Conservation (phyloP, 805 yeast genomes). For the Yamadazyma scolyti region DNA sequence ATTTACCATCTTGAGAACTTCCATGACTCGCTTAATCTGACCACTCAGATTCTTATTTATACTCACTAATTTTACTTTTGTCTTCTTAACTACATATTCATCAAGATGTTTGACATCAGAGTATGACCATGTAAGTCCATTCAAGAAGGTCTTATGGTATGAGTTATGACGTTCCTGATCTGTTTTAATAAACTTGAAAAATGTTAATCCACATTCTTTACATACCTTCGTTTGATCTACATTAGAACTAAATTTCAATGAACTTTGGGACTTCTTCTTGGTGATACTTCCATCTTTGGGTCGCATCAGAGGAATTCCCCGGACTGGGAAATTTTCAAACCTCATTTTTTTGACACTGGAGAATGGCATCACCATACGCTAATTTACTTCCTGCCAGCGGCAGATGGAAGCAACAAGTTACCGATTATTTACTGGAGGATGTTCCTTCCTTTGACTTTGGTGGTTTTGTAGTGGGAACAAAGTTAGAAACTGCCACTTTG, state of each 20-base stretch:
- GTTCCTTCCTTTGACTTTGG: conserved; percentile 94
- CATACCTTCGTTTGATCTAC: conserved; percentile 30
- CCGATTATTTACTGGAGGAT: conserved; percentile 78
- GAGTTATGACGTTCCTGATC: conserved; percentile 48
- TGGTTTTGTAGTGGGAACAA: conserved; percentile 89
- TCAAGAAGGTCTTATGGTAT: conserved; percentile 47
- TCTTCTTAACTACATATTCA: background rate
- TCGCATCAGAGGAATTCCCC: background rate
- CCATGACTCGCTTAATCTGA: conserved; percentile 23
- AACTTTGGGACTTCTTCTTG: conserved; percentile 14
- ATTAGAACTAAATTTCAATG: conserved; percentile 11
- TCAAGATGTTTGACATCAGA: conserved; percentile 3
- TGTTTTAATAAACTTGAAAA: conserved; percentile 31
- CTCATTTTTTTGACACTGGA: no score
- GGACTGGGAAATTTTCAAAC: no score
- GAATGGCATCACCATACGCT: conserved; percentile 9
- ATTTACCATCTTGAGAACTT: conserved; percentile 51
- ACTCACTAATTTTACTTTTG: conserved; percentile 14
- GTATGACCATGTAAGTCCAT: conserved; percentile 48
- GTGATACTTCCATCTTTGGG: conserved; percentile 1
- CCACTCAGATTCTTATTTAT: conserved; percentile 19
- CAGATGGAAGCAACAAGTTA: conserved; percentile 75
- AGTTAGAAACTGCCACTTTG: conserved; percentile 65
- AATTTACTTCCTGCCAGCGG: conserved; percentile 74
- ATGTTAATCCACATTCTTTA: conserved; percentile 52